Evolutionary conservation across 2,329 filamentous ascomycete genomes (phyloP).

Genomic region (Sporothrix dimorphospora): DNA sequence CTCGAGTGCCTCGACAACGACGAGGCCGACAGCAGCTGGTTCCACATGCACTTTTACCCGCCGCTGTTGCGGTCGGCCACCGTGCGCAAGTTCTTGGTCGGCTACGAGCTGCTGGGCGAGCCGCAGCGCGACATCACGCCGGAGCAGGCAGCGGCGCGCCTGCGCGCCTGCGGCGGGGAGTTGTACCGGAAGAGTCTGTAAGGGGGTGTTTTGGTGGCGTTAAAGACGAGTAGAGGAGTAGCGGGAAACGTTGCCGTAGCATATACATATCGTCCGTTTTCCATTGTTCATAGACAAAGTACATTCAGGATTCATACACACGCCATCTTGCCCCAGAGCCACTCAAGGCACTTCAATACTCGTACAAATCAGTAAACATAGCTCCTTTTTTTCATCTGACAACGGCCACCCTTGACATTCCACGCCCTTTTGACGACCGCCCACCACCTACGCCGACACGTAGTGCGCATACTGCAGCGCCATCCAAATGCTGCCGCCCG

Average conservation of each 20-base stretch:
- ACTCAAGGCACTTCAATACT: too few species aligned
- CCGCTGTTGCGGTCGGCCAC: conserved; percentile 89
- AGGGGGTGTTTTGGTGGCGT: conserved; percentile 7
- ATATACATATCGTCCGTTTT: background rate
- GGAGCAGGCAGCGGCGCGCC: conserved; percentile 82
- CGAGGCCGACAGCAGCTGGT: conserved; percentile 83
- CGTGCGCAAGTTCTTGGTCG: conserved; percentile 93
- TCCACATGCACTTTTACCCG: conserved; percentile 98
- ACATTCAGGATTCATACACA: background rate
- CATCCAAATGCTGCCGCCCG: conserved; percentile 62
- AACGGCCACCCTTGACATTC: background rate
- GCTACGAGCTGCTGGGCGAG: conserved; percentile 95
- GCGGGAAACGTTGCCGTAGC: background rate
- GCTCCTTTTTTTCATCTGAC: too few species aligned
- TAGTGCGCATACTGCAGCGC: conserved; percentile 70
- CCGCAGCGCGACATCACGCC: conserved; percentile 98
- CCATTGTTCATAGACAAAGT: background rate
- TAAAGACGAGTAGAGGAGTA: background rate
- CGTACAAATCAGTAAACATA: too few species aligned
- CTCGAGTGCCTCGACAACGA: conserved; percentile 74
- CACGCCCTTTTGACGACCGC: background rate
- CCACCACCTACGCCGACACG: conserved; percentile 44
- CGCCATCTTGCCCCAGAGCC: too few species aligned
- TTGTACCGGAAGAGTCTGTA: conserved; percentile 74
- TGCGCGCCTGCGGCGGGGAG: conserved; percentile 77